These are phyloP conservation scores for Diphasiastrum complanatum DNA, from an alignment of 83 land plant species.

Conservation along the genomic window DNA sequence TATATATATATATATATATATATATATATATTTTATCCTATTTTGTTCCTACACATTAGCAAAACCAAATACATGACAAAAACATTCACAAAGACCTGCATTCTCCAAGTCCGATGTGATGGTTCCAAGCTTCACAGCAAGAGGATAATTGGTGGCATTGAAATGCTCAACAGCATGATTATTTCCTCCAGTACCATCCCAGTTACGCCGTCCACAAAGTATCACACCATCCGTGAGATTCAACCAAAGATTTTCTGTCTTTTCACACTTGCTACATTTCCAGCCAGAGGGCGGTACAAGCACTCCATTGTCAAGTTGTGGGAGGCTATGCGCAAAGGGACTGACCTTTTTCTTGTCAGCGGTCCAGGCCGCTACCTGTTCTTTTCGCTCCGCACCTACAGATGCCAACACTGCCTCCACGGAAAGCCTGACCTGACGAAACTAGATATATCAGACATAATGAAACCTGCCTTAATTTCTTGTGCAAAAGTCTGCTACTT, in stretches of 20 bases:
- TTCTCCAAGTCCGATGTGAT: conserved; percentile 88
- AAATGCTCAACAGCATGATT: conserved; percentile 92
- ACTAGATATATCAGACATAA: conserved; percentile 6
- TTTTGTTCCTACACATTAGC: too few species aligned
- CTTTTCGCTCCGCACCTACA: conserved; percentile 84
- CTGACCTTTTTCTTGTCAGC: conserved; percentile 88
- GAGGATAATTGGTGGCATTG: conserved; percentile 71
- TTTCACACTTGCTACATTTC: conserved; percentile 93
- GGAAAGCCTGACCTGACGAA: conserved; percentile 80
- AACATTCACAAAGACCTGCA: too few species aligned
- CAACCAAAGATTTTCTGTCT: conserved; percentile 93
- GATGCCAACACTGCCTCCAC: conserved; percentile 85
- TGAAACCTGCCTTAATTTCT: not conserved
- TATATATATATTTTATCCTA: too few species aligned
- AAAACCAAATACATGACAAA: too few species aligned
- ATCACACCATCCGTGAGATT: conserved; percentile 95
- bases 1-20: too few species aligned
- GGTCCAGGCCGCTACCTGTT: conserved; percentile 86
- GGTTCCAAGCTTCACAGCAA: conserved; percentile 98
- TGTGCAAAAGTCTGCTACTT: not conserved
- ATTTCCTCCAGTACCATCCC: conserved; percentile 99
- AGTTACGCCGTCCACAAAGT: conserved; percentile 86
- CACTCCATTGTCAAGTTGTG: conserved; percentile 83
- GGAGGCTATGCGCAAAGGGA: conserved; percentile 61
- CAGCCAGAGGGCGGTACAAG: conserved; percentile 81